Base-by-base conservation (phyloP, 768 basidiomycete species). In the Paxillus involutus region DNA sequence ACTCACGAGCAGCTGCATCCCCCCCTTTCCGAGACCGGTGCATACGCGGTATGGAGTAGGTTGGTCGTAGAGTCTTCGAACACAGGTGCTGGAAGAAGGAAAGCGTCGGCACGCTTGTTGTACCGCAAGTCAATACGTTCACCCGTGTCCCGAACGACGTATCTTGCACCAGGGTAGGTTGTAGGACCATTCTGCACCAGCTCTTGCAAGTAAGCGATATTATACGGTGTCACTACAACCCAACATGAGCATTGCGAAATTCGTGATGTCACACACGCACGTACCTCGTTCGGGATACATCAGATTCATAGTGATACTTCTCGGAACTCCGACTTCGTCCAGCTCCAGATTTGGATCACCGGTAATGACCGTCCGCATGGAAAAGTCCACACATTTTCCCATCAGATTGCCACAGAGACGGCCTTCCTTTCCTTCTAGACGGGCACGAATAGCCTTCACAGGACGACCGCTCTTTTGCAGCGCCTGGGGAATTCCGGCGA, bases 351-450 rank as follows among this genome's bases (percentile, higher is more conserved):
- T 98, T 6, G 97, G 97, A 72, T 98, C 97, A 68, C 97, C 97
- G 13, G 97, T 98, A 68, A 99, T 99, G 63, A 99, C 97, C 14
- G 96, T 99, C 55, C 96, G 91, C 2, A 96, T 96, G 1, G 97
- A 99, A 71, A 98, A 98, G 66, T 98, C 97, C 50, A 99, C 97
- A 72, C 97, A 94, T 73, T 98, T 98, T 45, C 97, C 97, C 97
- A 98, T 98, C 72, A 99, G 68, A 70, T 98, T 99, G 33, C 97
- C 97, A 71, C 97, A 86, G 48, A 99, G 80, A 65, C 97, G 91
- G 39, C 97, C 97, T 72, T 99, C 97, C 72, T 99, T 98, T 47
- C 97, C 97, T 80, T 99, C 98, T 51, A 99, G 81, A 42, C 97
- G 88, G 6, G 96, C 94, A 53, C 97, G 93, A 63, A 99, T 98